A percentile compares a stretch with the other conserved stretches of the same genome.
Evolutionary conservation across 176 grass and related monocot genomes (phyloP).

Genomic region (Chrysopogon serrulatus): DNA sequence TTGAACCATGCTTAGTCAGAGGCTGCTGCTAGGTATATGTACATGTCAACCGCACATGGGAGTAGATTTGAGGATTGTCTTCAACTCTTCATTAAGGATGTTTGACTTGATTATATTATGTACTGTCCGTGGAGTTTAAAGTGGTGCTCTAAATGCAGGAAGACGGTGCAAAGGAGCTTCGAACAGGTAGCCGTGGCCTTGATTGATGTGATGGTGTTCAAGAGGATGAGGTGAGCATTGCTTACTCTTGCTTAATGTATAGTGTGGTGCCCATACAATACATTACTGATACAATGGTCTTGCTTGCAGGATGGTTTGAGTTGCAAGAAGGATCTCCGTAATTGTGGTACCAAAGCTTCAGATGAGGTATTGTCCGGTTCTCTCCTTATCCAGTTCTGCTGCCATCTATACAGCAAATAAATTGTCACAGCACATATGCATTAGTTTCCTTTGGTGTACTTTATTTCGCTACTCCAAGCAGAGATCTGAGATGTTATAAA

Average conservation of each 20-base stretch:
- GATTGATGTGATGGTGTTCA: neutral
- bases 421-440: neutral
- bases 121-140: constrained; percentile 2
- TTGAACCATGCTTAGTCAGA: constrained; percentile 69
- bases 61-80: constrained; percentile 14
- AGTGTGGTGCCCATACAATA: neutral
- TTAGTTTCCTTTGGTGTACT: neutral
- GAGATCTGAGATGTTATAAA: too few species aligned
- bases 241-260: neutral
- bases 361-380: neutral
- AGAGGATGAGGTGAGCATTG: constrained; percentile 33
- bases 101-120: neutral
- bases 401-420: neutral
- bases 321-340: neutral
- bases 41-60: neutral
- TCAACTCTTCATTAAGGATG: neutral
- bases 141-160: constrained; percentile 14
- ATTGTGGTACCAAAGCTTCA: neutral
- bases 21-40: constrained; percentile 64
- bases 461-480: neutral
- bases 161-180: constrained; percentile 15
- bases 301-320: constrained; percentile 20
- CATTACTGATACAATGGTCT: neutral
- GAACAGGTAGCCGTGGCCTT: neutral
- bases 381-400: neutral